Evolutionary conservation across 495 filamentous ascomycete species (phyloP), one percentile per base, ranked within the genome.

Genomic region (Hyphodiscus hymeniophilus): DNA sequence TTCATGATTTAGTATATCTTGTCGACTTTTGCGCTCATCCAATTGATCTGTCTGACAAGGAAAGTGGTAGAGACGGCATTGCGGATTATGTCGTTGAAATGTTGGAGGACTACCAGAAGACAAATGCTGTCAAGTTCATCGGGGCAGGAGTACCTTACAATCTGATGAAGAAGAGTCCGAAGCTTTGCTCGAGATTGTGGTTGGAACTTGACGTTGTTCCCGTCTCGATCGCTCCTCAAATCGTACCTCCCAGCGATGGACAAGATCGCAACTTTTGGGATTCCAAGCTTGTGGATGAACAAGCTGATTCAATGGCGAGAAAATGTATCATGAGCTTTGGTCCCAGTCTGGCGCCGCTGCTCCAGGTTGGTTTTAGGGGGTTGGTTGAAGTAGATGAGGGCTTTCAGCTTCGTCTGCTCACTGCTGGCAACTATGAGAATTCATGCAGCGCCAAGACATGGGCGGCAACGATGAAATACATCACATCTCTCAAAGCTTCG

Each of bases 261-360:
- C 50, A 22, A 24, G 66, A 68, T 13, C 62, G 57, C 36, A 63
- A 59, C 10, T 72, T 71, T 59, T 74, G 74, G 73, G 67, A 76
- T 31, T 60, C 64, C 6, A 79, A 77, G 53, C 63, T 73, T 31
- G 73, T 88, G 11, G 88, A 90, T 51, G 88, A 94, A 58, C 84
- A 91, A 62, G 86, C 88, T 2, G 88, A 94, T 57, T 85, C 85
- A 0, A 86, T 91, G 78, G 82, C 80, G 2, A 74, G 87, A 23
- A 91, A 90, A 68, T 88, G 84, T 59, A 75, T 88, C 35, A 76
- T 81, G 80, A 46, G 72, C 60, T 94, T 91, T 57, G 87, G 88
- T 4, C 88, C 88, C 7, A 81, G 75, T 15, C 71, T 84, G 12
- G 72, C 76, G 38, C 87, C 87, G 10, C 70, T 84, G n/a, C 64